These are phyloP conservation scores for Populus euphratica DNA, from an alignment of 345 rosid genomes.

Conservation along the genomic window DNA sequence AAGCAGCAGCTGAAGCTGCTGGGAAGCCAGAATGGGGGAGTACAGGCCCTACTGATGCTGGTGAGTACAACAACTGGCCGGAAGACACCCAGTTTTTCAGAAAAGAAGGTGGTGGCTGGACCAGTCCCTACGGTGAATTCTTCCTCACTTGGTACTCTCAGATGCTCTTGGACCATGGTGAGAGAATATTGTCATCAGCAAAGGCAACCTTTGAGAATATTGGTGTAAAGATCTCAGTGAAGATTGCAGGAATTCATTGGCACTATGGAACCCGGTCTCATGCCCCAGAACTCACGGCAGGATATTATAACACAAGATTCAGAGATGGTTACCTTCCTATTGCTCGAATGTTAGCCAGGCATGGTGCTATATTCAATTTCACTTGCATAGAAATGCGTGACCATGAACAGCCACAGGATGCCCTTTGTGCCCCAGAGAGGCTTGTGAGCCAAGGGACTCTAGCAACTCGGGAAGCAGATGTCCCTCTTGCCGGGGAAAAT, in stretches of 20 bases:
- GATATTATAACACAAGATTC: slow-evolving; percentile 85
- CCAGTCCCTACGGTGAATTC: slow-evolving; percentile 71
- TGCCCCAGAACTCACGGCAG: slow-evolving; percentile 98
- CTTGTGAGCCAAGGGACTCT: slow-evolving; percentile 83
- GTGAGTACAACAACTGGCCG: slow-evolving; percentile 92
- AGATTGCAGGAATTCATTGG: slow-evolving; percentile 97
- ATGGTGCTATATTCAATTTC: slow-evolving; percentile 86
- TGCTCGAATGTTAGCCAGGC: slow-evolving; percentile 85
- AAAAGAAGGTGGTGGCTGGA: slow-evolving; percentile 89
- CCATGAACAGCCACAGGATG: slow-evolving; percentile 95
- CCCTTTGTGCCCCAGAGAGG: slow-evolving; percentile 89
- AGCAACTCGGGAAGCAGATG: slow-evolving; percentile 63
- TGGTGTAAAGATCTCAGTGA: slow-evolving; percentile 71
- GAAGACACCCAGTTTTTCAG: slow-evolving; percentile 82
- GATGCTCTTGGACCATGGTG: slow-evolving; percentile 79
- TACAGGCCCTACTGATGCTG: slow-evolving; percentile 96
- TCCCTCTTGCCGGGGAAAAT: slow-evolving; percentile 89
- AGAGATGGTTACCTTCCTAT: slow-evolving; percentile 90
- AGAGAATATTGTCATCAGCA: slow-evolving; percentile 67
- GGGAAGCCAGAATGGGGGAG: slow-evolving; percentile 94
- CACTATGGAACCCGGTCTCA: slow-evolving; percentile 93
- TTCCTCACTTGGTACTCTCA: slow-evolving; percentile 92
- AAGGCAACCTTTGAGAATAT: slow-evolving; percentile 44
- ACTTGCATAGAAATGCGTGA: slow-evolving; percentile 96
- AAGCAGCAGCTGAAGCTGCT: slow-evolving; percentile 83